These are phyloP conservation scores for Wallacemonas rigidus DNA, from an alignment of 208 protist species.

Conservation along the genomic window DNA sequence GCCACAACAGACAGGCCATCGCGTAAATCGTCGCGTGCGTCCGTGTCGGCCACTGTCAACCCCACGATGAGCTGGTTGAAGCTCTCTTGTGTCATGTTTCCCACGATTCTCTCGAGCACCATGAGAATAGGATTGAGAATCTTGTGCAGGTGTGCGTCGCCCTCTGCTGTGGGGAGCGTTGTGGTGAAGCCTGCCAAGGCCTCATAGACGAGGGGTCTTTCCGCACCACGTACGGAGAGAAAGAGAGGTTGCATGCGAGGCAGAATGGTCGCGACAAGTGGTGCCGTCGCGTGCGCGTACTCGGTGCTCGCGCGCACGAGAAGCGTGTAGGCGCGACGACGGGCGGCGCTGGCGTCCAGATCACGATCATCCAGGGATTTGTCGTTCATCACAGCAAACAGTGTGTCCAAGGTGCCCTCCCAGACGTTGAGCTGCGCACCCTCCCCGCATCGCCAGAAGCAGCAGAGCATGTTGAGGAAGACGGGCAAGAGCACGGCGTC, in stretches of 20 bases:
- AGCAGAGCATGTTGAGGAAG: conserved; percentile 82
- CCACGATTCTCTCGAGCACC: conserved; percentile 35
- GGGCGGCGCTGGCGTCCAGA: conserved; percentile 38
- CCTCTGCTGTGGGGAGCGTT: conserved; percentile 40
- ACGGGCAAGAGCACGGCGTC: conserved; percentile 82
- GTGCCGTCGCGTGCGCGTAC: conserved; percentile 25
- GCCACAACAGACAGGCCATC: conserved; percentile 52
- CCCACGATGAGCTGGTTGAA: conserved; percentile 70
- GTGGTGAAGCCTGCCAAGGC: conserved; percentile 54
- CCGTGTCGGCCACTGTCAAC: conserved; percentile 18
- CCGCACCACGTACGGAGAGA: conserved; percentile 30
- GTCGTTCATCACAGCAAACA: conserved; percentile 40
- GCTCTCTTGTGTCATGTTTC: conserved; percentile 29
- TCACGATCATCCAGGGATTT: conserved; percentile 24
- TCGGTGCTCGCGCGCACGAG: conserved; percentile 43
- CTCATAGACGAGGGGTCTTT: conserved; percentile 74
- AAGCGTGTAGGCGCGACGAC: conserved; percentile 59
- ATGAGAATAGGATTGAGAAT: conserved; percentile 62
- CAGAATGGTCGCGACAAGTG: conserved; percentile 27
- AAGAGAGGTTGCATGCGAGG: conserved; percentile 55
- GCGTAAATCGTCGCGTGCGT: conserved; percentile 38
- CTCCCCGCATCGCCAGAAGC: conserved; percentile 71
- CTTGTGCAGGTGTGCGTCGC: conserved; percentile 46
- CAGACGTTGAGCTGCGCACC: conserved; percentile 54
- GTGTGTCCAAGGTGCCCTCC: conserved; percentile 56